Percentiles rank a stretch among this genome's conserved stretches.
Evolutionary conservation across 2,329 filamentous ascomycete genomes (phyloP).

Genomic region (Beauveria brongniartii): DNA sequence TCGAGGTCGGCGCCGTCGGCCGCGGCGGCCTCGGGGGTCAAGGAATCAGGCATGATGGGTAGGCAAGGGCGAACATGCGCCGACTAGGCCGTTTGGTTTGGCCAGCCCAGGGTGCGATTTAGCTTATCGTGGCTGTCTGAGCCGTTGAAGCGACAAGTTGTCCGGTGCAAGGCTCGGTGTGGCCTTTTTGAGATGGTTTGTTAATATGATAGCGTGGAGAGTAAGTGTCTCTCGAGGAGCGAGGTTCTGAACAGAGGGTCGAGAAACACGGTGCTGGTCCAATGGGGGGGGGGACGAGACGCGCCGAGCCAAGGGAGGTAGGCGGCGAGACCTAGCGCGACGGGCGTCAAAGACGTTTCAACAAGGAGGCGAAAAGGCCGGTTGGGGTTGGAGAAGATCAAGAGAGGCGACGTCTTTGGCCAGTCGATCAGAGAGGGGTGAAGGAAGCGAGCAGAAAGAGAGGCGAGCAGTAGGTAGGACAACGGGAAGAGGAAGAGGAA

Average conservation of each 20-base stretch:
- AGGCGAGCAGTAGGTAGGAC: neutral
- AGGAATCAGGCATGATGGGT: slow-evolving; percentile 25
- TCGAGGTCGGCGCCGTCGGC: slow-evolving; percentile 16
- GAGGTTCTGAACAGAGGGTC: neutral
- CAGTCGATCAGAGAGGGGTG: neutral
- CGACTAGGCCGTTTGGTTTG: slow-evolving; percentile 8
- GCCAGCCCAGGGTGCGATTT: slow-evolving; percentile 1
- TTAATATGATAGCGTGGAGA: neutral
- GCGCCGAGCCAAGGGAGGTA: slow-evolving; percentile 6
- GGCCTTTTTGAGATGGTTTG: neutral
- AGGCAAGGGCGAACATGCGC: slow-evolving; percentile 10
- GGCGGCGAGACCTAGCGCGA: neutral
- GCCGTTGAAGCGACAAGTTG: neutral
- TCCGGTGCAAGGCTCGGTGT: neutral
- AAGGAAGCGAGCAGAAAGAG: slow-evolving; percentile 1
- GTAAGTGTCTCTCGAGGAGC: neutral
- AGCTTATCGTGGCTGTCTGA: neutral
- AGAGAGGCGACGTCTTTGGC: neutral
- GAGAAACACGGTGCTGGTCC: neutral
- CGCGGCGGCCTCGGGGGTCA: slow-evolving; percentile 19
- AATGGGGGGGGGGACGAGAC: slow-evolving; percentile 3
- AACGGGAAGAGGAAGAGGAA: neutral
- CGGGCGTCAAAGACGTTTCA: neutral
- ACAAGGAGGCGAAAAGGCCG: neutral
- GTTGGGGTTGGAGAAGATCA: neutral